Evolutionary conservation across 2,329 filamentous ascomycete genomes (phyloP), one percentile per base, ranked within the genome.

Genomic region (Ceratocystis harringtonii): DNA sequence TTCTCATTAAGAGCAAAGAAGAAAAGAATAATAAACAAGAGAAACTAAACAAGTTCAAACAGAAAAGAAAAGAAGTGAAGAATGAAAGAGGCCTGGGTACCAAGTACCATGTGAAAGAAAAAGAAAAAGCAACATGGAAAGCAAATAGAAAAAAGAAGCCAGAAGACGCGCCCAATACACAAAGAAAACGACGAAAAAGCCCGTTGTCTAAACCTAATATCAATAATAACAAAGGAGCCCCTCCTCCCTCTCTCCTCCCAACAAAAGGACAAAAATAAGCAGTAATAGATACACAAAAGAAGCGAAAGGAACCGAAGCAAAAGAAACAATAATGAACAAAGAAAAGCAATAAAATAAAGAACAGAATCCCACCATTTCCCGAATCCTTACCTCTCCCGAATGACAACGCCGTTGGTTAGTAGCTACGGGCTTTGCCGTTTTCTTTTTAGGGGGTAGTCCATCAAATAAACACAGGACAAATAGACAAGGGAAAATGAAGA

Each of bases 41-140:
- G 70, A 71, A 52, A 52, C 25, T 5, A n/a, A 52, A 52, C 12
- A 28, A 52, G 48, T 25, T 28, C 70, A 70, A 72, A 73, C 69
- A 68, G 68, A 63, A 62, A 50, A 5, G 17, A 50, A 55, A 43
- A 64, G 19, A 19, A 64, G 25, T 8, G 45, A 22, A 63, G 43
- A 50, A 30, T 41, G 36, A 44, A 65, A 32, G 15, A n/a, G 22
- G 57, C 36, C 44, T 63, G 28, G 36, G 63, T 41, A 48, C 61
- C 25, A 44, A 28, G 60, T 50, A 63, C 52, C 36, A 36, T 57
- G 32, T 55, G 52, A 63, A 58, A 22, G 58, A 52, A 41, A 58
- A 43, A 44, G 28, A 63, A 43, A 48, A 52, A 62, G 12, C 36
- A 41, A 15, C 50, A 36, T 41, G 55, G 25, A 52, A 28, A 25